Base-by-base conservation (phyloP, 371 early-diverging fungal species). In the Rhizopus stolonifer region DNA sequence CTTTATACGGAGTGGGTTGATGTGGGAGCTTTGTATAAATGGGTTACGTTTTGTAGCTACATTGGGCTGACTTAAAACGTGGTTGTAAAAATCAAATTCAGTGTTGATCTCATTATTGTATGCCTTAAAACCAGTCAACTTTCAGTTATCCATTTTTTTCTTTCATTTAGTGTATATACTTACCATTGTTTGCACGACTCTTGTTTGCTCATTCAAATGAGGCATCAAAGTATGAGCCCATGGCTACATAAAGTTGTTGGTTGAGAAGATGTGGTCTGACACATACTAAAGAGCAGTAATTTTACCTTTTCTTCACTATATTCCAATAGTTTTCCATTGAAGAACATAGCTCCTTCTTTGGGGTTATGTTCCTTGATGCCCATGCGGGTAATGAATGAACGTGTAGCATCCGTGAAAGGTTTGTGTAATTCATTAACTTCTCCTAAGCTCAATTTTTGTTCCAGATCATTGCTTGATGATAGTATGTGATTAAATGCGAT, bases 271-370 rank as follows among this genome's bases (percentile, higher is more conserved):
- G n/a, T n/a, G n/a, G n/a, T n/a, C n/a, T n/a, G n/a, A n/a, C n/a
- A n/a, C n/a, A n/a, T n/a, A n/a, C n/a, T n/a, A n/a, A n/a, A n/a
- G n/a, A 25, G 17, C 18, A 33, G 15, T 21, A 3, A 23, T 9
- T 4, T 33, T 64, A 61, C 67, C 48, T 40, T 50, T 52, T 74
- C 81, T 14, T 86, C 83, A 26, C 50, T 70, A 56, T 86, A 68
- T 9, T 80, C 77, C 40, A 86, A 57, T 47, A 80, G 74, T 52
- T 84, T 87, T 47, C 96, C 96, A 59, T 95, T 95, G 38, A 89
- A 62, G 68, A 93, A 95, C 36, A 86, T 62, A 6, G 67, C 80
- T 3, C 82, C 75, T 31, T 56, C 49, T n/a, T 54, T 49, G 17
- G 47, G 25, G 8, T 54, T 25, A n/a, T 29, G 7, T 34, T 51